phyloP scores from a whole-genome alignment of 495 filamentous ascomycete genomes.

The Recurvomyces mirabilis region DNA sequence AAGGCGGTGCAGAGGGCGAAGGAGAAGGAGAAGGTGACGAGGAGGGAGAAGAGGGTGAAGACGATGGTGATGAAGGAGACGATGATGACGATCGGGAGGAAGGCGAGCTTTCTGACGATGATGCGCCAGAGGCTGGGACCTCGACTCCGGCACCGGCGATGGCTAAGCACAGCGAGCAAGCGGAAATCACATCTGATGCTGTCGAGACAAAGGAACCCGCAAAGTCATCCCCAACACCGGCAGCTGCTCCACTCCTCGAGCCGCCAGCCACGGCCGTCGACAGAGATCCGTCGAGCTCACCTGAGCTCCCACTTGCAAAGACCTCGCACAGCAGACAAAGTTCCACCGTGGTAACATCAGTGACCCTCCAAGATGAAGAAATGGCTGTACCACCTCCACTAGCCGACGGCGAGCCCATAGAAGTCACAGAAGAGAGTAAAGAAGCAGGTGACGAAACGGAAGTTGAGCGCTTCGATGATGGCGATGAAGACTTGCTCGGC shows the following conservation, averaged over 20 bases:
- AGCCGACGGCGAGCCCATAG: not conserved
- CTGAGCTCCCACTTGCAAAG: constrained; percentile 26
- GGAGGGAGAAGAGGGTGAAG: constrained; percentile 20
- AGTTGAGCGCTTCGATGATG: constrained; percentile 25
- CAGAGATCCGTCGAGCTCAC: constrained; percentile 23
- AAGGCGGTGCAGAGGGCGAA: constrained; percentile 19
- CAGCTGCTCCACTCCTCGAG: not conserved
- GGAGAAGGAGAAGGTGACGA: constrained; percentile 21
- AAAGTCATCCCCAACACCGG: too few relatives aligned
- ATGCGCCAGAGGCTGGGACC: not conserved
- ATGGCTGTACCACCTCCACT: not conserved
- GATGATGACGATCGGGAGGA: constrained; percentile 26
- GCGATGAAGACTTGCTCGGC: constrained; percentile 33
- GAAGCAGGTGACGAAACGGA: constrained; percentile 4
- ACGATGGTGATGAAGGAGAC: constrained; percentile 24
- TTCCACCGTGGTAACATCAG: constrained; percentile 14
- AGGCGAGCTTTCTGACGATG: constrained; percentile 23
- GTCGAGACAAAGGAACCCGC: not conserved
- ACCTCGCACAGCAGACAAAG: constrained; percentile 27
- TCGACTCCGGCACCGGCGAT: constrained; percentile 11
- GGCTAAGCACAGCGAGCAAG: not conserved
- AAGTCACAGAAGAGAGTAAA: not conserved
- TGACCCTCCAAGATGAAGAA: not conserved
- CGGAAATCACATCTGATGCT: too few relatives aligned
- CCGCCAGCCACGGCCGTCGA: not conserved